These are phyloP conservation scores for Coprinopsis cinerea DNA, from an alignment of 768 basidiomycete species.

Conservation along the genomic window DNA sequence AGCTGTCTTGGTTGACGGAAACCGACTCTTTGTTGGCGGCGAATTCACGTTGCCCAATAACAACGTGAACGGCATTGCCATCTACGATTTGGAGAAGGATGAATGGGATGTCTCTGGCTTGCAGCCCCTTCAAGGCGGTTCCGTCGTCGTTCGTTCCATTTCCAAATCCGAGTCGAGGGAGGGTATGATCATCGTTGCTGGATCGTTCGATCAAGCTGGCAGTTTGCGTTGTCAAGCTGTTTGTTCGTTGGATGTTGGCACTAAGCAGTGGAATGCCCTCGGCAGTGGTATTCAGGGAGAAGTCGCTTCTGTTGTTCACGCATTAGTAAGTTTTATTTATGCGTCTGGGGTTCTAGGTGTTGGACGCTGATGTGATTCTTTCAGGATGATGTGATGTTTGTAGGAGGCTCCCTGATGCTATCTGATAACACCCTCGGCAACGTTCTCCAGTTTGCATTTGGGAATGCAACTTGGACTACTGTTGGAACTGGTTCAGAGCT, in stretches of 20 bases:
- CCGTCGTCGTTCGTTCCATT: slow-evolving; percentile 68
- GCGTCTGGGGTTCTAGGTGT: background rate
- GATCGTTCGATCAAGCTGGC: slow-evolving; percentile 81
- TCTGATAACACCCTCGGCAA: slow-evolving; percentile 59
- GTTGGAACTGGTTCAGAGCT: slow-evolving; percentile 56
- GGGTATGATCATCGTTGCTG: slow-evolving; percentile 72
- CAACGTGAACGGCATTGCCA: slow-evolving; percentile 61
- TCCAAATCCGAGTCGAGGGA: slow-evolving; percentile 53
- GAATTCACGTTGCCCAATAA: slow-evolving; percentile 63
- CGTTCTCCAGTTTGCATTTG: slow-evolving; percentile 67
- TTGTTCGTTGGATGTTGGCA: slow-evolving; percentile 64
- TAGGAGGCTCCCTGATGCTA: slow-evolving; percentile 73
- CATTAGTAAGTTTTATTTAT: slow-evolving; percentile 54
- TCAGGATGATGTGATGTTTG: slow-evolving; percentile 65
- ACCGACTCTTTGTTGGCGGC: slow-evolving; percentile 77
- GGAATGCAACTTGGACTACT: slow-evolving; percentile 69
- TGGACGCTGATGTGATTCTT: slow-evolving; percentile 31
- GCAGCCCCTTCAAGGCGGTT: slow-evolving; percentile 51
- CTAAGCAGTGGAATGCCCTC: slow-evolving; percentile 75
- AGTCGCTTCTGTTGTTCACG: slow-evolving; percentile 70
- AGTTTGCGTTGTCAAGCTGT: slow-evolving; percentile 68
- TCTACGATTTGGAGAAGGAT: slow-evolving; percentile 68
- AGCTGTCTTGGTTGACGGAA: slow-evolving; percentile 65
- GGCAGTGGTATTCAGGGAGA: slow-evolving; percentile 81
- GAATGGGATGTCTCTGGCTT: slow-evolving; percentile 56